Conservation (phyloP, 495 filamentous ascomycete species). For the Trichoderma parareesei region DNA sequence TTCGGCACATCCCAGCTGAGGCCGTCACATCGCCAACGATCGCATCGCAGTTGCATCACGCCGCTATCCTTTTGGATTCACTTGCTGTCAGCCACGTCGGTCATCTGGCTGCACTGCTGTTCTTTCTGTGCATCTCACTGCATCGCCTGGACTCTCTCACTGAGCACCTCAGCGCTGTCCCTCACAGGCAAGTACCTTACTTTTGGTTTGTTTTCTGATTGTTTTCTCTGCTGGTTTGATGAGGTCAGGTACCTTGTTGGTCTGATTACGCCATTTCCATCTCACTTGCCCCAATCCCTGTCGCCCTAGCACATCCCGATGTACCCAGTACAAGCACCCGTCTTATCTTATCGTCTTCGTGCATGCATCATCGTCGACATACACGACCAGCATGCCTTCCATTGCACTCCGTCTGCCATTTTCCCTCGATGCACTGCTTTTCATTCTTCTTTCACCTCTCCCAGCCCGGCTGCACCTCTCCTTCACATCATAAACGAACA, state of each 20-base stretch:
- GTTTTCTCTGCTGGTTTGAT: no score
- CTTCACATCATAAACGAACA: background rate
- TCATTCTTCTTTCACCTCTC: background rate
- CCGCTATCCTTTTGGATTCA: background rate
- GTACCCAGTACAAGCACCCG: background rate
- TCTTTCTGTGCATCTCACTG: constrained; percentile 5
- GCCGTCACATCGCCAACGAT: background rate
- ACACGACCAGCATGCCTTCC: background rate
- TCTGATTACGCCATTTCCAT: background rate
- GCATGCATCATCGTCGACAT: background rate
- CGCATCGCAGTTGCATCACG: background rate
- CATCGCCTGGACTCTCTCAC: background rate
- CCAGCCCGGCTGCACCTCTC: background rate
- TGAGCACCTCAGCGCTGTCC: background rate
- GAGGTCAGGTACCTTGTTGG: background rate
- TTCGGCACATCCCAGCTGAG: no score
- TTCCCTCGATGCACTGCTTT: background rate
- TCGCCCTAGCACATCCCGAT: background rate
- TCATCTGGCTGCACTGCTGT: background rate
- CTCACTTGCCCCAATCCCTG: background rate
- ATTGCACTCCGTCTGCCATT: background rate
- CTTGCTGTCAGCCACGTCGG: background rate
- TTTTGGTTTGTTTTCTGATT: background rate
- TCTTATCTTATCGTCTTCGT: background rate
- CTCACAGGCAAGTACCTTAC: background rate